Conservation (phyloP, 2,329 filamentous ascomycete species). For the Alternaria ventricosa region DNA sequence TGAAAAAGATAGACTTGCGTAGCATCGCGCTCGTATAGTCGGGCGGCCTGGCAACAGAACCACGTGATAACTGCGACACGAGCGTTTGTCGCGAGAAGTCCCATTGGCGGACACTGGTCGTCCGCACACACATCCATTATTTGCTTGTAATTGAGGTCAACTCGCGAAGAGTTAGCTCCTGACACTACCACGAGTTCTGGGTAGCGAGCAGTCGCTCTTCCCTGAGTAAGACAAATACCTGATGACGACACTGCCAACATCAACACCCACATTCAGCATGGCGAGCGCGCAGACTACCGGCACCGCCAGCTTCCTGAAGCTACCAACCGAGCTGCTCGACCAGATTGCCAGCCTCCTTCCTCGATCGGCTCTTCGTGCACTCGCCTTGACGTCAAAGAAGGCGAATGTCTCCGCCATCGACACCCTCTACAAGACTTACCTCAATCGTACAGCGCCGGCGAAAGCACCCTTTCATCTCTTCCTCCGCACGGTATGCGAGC, state of each 20-base stretch:
- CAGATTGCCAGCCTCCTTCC: neutral
- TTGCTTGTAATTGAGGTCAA: neutral
- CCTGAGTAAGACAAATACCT: neutral
- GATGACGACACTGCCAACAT: neutral
- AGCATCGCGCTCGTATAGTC: neutral
- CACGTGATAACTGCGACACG: neutral
- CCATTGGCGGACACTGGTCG: neutral
- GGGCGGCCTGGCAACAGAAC: neutral
- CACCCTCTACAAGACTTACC: neutral
- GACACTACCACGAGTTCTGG: neutral
- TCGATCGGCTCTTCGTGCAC: neutral
- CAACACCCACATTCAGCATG: neutral
- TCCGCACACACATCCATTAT: neutral
- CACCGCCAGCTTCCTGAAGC: neutral
- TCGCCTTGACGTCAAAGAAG: constrained; percentile 1
- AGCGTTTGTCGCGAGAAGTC: neutral
- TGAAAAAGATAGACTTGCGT: neutral
- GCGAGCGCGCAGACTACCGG: neutral
- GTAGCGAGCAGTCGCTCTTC: neutral
- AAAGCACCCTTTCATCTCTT: constrained; percentile 1
- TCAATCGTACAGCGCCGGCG: neutral
- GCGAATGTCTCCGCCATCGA: neutral
- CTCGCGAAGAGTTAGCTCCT: neutral
- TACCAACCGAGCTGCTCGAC: constrained; percentile 2
- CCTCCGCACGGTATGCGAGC: constrained; percentile 1